Base-by-base conservation (phyloP, 768 basidiomycete species). In the Lentinula aciculospora region DNA sequence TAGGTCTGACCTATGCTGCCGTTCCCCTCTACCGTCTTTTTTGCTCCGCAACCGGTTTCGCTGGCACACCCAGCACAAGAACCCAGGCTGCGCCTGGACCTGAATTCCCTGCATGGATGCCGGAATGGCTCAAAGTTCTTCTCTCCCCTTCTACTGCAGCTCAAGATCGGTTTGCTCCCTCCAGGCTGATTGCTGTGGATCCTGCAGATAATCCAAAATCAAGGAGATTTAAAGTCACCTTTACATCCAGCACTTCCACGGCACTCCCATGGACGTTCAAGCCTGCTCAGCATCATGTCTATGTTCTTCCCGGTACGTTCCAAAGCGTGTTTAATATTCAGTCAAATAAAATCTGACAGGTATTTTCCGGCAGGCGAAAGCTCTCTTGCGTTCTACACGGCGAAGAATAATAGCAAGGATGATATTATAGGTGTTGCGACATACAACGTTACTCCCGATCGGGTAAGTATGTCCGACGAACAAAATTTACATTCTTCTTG, bases 361-460 rank as follows among this genome's bases (percentile, higher is more conserved):
- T 39, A 4, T 39, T n/a, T 39, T 17, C 29, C 32, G 49, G 32
- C 29, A 53, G 51, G 51, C 27, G 97, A 99, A 76, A 94, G 94
- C 2, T 92, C 91, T 59, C 73, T 99, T 59, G 97, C 97, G 9
- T 99, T 99, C 69, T 99, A 98, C 71, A 92, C 81, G 48, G 96
- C 96, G 6, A 92, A 81, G 73, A 99, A 99, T 65, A 81, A 76
- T 48, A 87, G 90, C 9, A 74, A 84, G 48, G 77, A 88, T 62
- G 97, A 98, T 68, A 83, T 99, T 54, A 95, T 99, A 66, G 97
- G 97, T 1, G 98, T 99, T 69, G 96, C 95, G 32, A 98, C 97
- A 4, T 99, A 99, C 69, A 99, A 98, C 71, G 96, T 98, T 61
- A 96, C 95, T 0, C 97, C 97, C n/a, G 92, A 93, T 68, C 82